phyloP scores from a whole-genome alignment of 495 filamentous ascomycete genomes.

The Aspergillus affinis region DNA sequence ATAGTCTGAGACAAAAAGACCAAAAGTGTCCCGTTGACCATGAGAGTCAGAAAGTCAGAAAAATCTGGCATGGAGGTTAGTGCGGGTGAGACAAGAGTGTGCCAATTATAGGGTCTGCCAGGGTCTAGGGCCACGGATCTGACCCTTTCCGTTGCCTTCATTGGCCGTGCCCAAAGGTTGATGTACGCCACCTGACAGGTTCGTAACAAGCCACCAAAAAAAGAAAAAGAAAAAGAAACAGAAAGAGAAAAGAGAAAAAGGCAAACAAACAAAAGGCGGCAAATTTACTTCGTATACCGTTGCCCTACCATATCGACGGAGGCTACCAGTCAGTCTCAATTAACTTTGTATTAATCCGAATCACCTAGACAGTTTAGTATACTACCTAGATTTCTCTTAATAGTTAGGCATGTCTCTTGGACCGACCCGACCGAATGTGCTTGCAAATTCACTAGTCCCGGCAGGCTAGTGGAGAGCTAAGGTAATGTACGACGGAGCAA shows the following conservation, averaged over 20 bases:
- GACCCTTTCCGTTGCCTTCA: constrained; percentile 3
- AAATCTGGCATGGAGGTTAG: too few relatives aligned
- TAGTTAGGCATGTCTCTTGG: too few relatives aligned
- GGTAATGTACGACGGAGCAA: not conserved
- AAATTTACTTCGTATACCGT: not conserved
- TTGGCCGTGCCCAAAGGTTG: constrained; percentile 13
- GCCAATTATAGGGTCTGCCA: constrained; percentile 16
- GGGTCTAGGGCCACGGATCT: constrained; percentile 20
- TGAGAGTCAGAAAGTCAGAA: too few relatives aligned
- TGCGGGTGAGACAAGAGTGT: constrained; percentile 17
- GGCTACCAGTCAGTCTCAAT: too few relatives aligned
- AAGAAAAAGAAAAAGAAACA: not conserved
- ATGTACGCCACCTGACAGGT: constrained; percentile 18
- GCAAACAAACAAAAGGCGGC: not conserved
- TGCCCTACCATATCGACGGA: too few relatives aligned
- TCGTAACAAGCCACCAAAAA: not conserved
- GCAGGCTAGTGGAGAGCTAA: not conserved
- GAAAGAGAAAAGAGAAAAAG: not conserved
- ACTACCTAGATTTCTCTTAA: too few relatives aligned
- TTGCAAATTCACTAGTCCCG: not conserved
- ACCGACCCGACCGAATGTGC: too few relatives aligned
- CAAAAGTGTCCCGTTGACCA: too few relatives aligned
- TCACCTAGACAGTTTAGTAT: too few relatives aligned
- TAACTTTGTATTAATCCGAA: too few relatives aligned
- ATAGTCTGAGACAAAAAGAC: constrained; percentile 2